Evolutionary conservation across 768 basidiomycete species (phyloP), one percentile per base, ranked within the genome.

Genomic region (Macrocybe gigantea): DNA sequence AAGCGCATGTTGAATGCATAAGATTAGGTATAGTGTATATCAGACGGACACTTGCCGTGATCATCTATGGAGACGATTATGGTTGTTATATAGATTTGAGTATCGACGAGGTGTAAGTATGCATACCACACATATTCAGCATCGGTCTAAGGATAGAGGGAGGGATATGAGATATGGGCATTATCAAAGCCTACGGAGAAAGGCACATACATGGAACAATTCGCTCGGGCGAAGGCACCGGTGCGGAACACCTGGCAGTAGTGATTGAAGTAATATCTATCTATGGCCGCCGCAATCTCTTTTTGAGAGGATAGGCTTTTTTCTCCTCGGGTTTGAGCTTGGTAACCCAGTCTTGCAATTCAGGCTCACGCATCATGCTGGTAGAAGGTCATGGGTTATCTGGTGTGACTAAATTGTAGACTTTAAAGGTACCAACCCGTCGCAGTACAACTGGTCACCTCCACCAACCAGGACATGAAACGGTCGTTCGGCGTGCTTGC

Each of bases 381-480:
- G 14, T 38, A 11, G 14, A 31, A 36, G 35, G 14, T 34, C 32
- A 10, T 46, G 22, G 36, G 10, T 44, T 13, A 47, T 6, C 8
- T 12, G 31, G 12, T 14, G 30, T 22, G 12, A 36, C 12, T 10
- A 30, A 22, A 45, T 7, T 22, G 12, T 8, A 31, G 30, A 49
- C 5, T 15, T 29, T 6, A 51, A 34, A 31, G 13, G 22, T 12
- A 22, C 58, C 81, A 56, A 85, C 85, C 74, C 69, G 54, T 93
- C 90, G 52, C 89, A 91, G 57, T 93, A 96, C 12, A 96, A 72
- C 62, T 95, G 93, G 62, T 95, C 93, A 8, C 93, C 93, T 13
- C 95, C 95, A 12, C 95, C 95, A 5, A 96, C 84, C 33, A 98
- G 73, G n/a, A 74, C 80, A 58, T 99, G 95, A 61, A 93, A 93